Conservation (phyloP, 2,329 filamentous ascomycete genomes). For the Coniochaeta sp. region DNA sequence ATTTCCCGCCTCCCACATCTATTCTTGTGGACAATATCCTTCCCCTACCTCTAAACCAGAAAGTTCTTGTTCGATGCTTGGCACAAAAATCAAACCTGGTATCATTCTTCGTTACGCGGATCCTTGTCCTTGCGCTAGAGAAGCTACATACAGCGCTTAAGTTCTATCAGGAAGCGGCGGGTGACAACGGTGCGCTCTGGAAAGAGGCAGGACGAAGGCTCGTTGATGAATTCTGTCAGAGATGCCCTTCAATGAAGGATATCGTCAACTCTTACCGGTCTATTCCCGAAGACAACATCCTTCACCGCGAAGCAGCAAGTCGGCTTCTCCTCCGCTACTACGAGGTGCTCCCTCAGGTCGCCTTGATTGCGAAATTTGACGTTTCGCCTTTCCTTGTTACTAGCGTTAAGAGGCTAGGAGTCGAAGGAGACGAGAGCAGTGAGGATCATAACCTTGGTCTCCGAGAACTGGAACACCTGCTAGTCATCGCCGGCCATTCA, state of each 20-base stretch:
- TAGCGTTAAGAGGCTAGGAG: conserved; percentile 52
- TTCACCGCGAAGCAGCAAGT: conserved; percentile 73
- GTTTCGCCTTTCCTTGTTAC: conserved; percentile 70
- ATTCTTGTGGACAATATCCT: conserved; percentile 81
- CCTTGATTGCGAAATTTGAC: conserved; percentile 80
- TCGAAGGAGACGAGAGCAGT: conserved; percentile 38
- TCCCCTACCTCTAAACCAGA: conserved; percentile 73
- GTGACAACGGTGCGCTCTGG: conserved; percentile 48
- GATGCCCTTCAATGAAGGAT: conserved; percentile 77
- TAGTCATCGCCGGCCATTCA: conserved; percentile 73
- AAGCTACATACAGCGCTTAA: conserved; percentile 64
- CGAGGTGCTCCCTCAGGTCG: conserved; percentile 69
- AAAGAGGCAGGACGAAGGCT: conserved; percentile 60
- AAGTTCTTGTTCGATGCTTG: conserved; percentile 71
- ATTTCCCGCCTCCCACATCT: conserved; percentile 68
- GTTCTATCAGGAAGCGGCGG: conserved; percentile 45
- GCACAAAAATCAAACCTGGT: conserved; percentile 71
- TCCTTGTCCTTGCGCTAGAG: conserved; percentile 70
- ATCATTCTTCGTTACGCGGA: conserved; percentile 74
- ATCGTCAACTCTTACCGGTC: conserved; percentile 67
- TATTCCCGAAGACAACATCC: conserved; percentile 57
- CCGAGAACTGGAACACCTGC: conserved; percentile 73
- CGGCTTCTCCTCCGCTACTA: conserved; percentile 80
- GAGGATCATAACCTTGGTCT: conserved; percentile 48
- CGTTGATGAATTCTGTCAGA: conserved; percentile 65